Evolutionary conservation across 306 rosid species (phyloP), one percentile per base, ranked within the genome.

Genomic region (Biancaea sappan): DNA sequence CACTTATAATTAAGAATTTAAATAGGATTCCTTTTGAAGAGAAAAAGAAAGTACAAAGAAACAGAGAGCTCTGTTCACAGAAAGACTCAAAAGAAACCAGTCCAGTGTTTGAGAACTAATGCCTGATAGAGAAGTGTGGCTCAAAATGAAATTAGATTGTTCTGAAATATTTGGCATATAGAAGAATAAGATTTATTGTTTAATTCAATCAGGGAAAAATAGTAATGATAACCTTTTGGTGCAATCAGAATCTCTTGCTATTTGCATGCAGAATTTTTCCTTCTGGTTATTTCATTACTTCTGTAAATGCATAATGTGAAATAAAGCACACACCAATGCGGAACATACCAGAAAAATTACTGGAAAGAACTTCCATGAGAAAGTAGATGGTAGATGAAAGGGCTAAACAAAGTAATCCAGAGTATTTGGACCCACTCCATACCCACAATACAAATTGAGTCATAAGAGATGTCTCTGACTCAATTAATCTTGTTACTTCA

Each of bases 391-490:
- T 61, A 40, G 96, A 88, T n/a, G 98, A 90, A 44, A 92, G 59
- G 15, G 86, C 79, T 92, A 85, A 79, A 68, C 96, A 92, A 69
- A 92, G 85, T 48, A 92, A 73, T 81, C 98, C 96, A 41, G 98
- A 92, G 81, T 88, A 90, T 84, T 88, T 88, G 2, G 96, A 90
- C 35, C 94, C 98, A 72, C 87, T 77, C 98, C 98, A 92, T 22
- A 92, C 77, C 96, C 98, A 92, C 67, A 72, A 69, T 51, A 83
- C 66, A 58, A 85, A 81, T 46, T 82, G 91, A 69, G 86, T 80
- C 7, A 84, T 46, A 1, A 90, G 25, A 44, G 90, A 85, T 38
- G 71, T 66, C 80, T 92, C 96, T 1, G 69, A 79, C 77, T 90
- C 98, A 19, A 66, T 84, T 75, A 84, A 24, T 80, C 83, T 88